Evolutionary conservation across 2,329 filamentous ascomycete genomes (phyloP), one percentile per base, ranked within the genome.

Genomic region (Alternaria brassicae): DNA sequence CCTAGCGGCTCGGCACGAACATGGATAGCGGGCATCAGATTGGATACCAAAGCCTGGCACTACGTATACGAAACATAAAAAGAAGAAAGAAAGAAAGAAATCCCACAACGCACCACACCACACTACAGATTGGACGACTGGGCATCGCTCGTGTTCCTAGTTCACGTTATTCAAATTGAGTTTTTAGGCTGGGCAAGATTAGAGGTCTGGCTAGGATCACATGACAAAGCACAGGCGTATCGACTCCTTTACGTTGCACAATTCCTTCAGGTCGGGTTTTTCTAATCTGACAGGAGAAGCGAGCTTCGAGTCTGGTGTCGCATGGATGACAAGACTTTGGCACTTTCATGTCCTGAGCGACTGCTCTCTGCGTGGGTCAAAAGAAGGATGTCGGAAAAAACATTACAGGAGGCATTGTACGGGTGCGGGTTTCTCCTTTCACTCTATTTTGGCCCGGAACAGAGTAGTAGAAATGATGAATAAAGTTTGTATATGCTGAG

Each of bases 1-100:
- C 15, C 37, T n/a, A 21, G 28, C 51, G 42, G 17, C 34, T 32
- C 17, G 19, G 25, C 39, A 25, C 39, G 15, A 41, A 37, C 37
- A 49, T 48, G 3, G 17, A 53, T 55, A 49, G 30, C 28, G 36
- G 39, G 39, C 39, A 34, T 21, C 42, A 55, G 37, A 58, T 44
- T 58, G 56, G 51, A 58, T 58, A 49, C 19, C 30, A 50, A 36
- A 25, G 45, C 37, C 30, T 19, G 3, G 25, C 36, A 39, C 25
- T 19, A 39, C 15, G 7, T 6, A 32, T 28, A 34, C 9, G 30
- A 53, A 37, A 17, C 12, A n/a, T 3, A 23, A 13, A 21, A 50
- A 21, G 19, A 8, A 48, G 34, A 27, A 40, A 40, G 40, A 50
- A 44, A 45, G 25, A 23, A 34, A 37, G 34, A 45, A 21, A 25